phyloP scores from a whole-genome alignment of 352 stramenopile genomes.

The Globisporangium splendens region DNA sequence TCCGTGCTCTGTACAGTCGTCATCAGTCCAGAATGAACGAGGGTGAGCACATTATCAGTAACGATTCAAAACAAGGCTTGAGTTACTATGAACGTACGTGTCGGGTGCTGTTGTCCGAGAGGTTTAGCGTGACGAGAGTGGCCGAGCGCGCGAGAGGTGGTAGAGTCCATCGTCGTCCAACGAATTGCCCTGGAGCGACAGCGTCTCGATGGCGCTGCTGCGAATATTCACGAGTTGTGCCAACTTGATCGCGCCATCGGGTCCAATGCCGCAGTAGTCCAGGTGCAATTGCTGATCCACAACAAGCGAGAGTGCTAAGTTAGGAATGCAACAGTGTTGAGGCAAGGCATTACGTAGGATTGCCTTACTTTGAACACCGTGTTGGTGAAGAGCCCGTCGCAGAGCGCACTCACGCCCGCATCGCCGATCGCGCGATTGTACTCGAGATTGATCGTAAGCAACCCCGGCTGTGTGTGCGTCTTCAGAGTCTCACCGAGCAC shows the following conservation, averaged over 20 bases:
- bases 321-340: too few species aligned
- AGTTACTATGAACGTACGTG: too few species aligned
- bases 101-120: constrained; percentile 78
- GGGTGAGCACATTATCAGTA: too few species aligned
- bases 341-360: too few species aligned
- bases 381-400: constrained; percentile 71
- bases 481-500: constrained; percentile 47
- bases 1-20: constrained; percentile 32
- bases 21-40: too few species aligned
- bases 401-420: constrained; percentile 44
- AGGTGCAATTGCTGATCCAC: constrained; percentile 63
- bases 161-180: constrained; percentile 56
- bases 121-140: constrained; percentile 56
- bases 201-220: constrained; percentile 39
- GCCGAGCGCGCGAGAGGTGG: constrained; percentile 59
- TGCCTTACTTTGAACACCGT: constrained; percentile 48
- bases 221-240: constrained; percentile 69
- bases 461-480: constrained; percentile 43
- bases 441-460: constrained; percentile 72
- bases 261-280: constrained; percentile 60
- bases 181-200: constrained; percentile 65
- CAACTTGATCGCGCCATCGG: constrained; percentile 53
- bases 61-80: too few species aligned
- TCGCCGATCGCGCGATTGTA: constrained; percentile 69
- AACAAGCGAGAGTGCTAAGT: neutral